A percentile compares a stretch with the other conserved stretches of the same genome.
Evolutionary conservation across 2,329 filamentous ascomycete species (phyloP).

Genomic region (Alternaria burnsii): DNA sequence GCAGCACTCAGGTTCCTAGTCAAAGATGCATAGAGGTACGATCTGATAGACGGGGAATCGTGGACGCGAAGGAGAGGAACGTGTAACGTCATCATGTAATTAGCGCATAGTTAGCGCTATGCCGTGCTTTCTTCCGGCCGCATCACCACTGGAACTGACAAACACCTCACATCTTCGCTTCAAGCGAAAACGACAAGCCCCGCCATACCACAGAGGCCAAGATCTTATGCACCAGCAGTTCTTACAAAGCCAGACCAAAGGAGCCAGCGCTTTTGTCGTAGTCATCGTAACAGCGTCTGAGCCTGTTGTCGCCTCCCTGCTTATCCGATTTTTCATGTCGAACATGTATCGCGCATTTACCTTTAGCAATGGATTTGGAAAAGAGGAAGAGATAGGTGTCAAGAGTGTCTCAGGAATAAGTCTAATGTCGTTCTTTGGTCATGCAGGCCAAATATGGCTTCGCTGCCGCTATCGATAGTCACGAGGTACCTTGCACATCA

Average conservation of each 20-base stretch:
- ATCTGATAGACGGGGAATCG: no score
- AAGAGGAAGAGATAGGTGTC: no score
- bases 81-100: not conserved
- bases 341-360: not conserved
- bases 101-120: not conserved
- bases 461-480: not conserved
- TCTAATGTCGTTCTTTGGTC: not conserved
- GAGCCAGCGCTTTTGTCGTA: not conserved
- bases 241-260: rapidly evolving
- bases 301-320: not conserved
- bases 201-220: rapidly evolving
- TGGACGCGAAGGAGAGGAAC: not conserved
- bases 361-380: not conserved
- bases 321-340: not conserved
- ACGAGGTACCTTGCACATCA: not conserved
- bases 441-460: not conserved
- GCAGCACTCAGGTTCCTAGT: no score
- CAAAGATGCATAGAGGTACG: not conserved
- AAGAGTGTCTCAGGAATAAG: not conserved
- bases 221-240: rapidly evolving
- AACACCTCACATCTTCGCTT: not conserved
- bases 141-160: not conserved
- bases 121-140: not conserved
- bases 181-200: rapidly evolving
- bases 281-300: rapidly evolving